These are phyloP conservation scores for Gliomastix tumulicola DNA, from an alignment of 2,329 filamentous ascomycete species.

Conservation along the genomic window DNA sequence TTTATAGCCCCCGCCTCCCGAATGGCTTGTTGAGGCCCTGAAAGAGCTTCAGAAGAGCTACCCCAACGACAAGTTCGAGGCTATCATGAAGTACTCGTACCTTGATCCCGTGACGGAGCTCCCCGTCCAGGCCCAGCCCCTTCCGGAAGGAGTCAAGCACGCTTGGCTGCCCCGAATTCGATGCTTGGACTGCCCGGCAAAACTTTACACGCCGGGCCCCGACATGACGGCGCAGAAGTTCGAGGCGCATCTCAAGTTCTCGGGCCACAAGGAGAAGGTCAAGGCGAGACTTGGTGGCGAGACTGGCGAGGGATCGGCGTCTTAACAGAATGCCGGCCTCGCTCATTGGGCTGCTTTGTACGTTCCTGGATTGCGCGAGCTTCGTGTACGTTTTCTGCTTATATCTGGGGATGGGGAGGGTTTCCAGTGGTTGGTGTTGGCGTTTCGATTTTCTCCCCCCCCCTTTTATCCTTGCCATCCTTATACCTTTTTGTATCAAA, in stretches of 20 bases:
- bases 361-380: too few species aligned
- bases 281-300: constrained; percentile 19
- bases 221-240: constrained; percentile 84
- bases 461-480: too few species aligned
- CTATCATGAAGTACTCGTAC: constrained; percentile 82
- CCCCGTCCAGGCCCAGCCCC: constrained; percentile 49
- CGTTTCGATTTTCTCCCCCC: too few species aligned
- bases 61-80: constrained; percentile 74
- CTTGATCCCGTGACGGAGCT: constrained; percentile 66
- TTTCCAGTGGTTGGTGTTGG: too few species aligned
- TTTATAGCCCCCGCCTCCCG: constrained; percentile 70
- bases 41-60: constrained; percentile 63
- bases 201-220: constrained; percentile 86
- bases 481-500: too few species aligned
- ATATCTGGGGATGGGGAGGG: too few species aligned
- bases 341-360: too few species aligned
- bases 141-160: constrained; percentile 61
- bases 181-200: constrained; percentile 88
- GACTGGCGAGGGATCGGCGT: too few species aligned
- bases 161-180: constrained; percentile 85
- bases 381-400: too few species aligned
- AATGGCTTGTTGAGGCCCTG: constrained; percentile 76
- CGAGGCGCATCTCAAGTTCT: constrained; percentile 84
- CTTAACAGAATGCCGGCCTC: too few species aligned
- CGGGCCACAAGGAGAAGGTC: constrained; percentile 68